Evolutionary conservation across 2,329 filamentous ascomycete species (phyloP).

Genomic region (Trichophaea hybrida): DNA sequence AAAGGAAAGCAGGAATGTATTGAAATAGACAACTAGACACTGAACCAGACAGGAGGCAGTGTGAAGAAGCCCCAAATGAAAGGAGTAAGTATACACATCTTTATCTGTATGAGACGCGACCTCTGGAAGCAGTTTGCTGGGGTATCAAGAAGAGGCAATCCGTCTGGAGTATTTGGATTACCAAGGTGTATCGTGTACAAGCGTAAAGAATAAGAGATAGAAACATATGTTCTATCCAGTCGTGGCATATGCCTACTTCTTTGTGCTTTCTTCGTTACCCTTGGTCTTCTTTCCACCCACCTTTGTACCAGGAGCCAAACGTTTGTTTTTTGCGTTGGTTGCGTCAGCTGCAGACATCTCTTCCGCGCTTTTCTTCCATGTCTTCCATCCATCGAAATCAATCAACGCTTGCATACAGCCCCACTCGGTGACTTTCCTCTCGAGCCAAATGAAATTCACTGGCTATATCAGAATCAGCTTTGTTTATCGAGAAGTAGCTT

Average conservation of each 20-base stretch:
- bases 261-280: not conserved
- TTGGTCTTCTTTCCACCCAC: not conserved
- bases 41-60: not conserved
- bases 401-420: slow-evolving; percentile 99
- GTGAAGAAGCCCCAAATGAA: no score
- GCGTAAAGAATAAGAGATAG: no score
- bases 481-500: not conserved
- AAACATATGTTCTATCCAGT: no score
- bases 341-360: not conserved
- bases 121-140: no score
- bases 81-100: no score
- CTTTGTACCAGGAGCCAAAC: not conserved
- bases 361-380: slow-evolving; percentile 79
- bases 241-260: no score
- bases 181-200: no score
- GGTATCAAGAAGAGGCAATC: no score
- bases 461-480: slow-evolving; percentile 43
- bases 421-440: slow-evolving; percentile 98
- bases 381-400: slow-evolving; percentile 94
- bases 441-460: slow-evolving; percentile 93
- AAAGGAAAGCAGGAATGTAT: not conserved
- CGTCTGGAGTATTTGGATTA: no score
- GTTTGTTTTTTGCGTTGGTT: not conserved
- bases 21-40: not conserved
- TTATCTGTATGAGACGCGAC: no score